Conservation (phyloP, 768 basidiomycete genomes). For the Sarcomyxa edulis region DNA sequence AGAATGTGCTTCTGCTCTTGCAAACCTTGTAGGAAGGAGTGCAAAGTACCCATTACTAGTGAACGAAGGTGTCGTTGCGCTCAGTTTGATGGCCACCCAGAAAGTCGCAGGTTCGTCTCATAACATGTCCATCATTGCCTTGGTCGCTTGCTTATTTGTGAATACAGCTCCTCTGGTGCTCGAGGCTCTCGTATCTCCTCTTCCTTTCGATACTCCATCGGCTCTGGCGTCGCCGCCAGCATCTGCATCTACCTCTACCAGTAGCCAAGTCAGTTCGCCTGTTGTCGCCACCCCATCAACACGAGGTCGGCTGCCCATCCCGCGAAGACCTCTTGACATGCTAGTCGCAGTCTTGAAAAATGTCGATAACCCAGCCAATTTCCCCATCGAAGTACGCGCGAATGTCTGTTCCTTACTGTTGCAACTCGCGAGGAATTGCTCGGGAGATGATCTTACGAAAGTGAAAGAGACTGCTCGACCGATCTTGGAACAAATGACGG, state of each 20-base stretch:
- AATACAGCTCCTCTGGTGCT: constrained; percentile 60
- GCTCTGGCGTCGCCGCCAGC: constrained; percentile 25
- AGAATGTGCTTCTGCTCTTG: constrained; percentile 58
- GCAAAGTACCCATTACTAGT: constrained; percentile 79
- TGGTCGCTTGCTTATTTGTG: neutral
- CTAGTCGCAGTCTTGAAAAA: constrained; percentile 56
- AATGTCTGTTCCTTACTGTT: constrained; percentile 73
- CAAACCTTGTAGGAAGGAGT: constrained; percentile 69
- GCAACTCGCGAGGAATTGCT: constrained; percentile 51
- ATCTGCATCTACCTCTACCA: constrained; percentile 32
- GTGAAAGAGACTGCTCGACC: constrained; percentile 48
- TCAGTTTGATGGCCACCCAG: constrained; percentile 71
- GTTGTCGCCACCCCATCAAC: constrained; percentile 37
- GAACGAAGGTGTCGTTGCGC: constrained; percentile 83
- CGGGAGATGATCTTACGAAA: constrained; percentile 39
- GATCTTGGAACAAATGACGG: constrained; percentile 46
- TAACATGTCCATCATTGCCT: constrained; percentile 2
- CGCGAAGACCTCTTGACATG: constrained; percentile 62
- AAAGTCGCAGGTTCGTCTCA: constrained; percentile 53
- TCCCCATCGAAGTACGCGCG: constrained; percentile 70
- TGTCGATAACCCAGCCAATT: constrained; percentile 46
- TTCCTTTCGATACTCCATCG: constrained; percentile 34
- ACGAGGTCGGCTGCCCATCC: constrained; percentile 33
- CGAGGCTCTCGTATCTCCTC: constrained; percentile 48
- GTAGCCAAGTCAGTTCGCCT: constrained; percentile 43